Base-by-base conservation (phyloP, 2,329 filamentous ascomycete species). In the Scedosporium apiospermum region DNA sequence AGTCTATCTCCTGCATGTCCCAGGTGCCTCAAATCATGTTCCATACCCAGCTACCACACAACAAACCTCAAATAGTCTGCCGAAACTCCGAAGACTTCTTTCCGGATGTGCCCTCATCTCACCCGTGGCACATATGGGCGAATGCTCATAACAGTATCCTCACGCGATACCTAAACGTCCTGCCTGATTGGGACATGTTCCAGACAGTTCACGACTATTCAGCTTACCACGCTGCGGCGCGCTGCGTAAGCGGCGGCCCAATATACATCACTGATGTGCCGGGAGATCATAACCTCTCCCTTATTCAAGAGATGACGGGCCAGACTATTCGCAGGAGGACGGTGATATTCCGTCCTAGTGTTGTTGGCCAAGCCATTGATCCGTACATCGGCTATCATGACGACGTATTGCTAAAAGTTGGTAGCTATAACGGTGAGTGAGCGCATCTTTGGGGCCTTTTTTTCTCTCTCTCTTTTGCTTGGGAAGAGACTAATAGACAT, bases 31-130 rank as follows among this genome's bases (percentile, higher is more conserved):
- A 93, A 63, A 87, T 93, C 18, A 79, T 98, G 9, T 97, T 96
- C 75, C 86, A 92, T 71, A 88, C 88, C 1, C 90, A 96, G 68
- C 78, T 96, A 26, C 89, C 89, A 1, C 84, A 80, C n/a, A 90
- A 88, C 71, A 86, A 86, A 59, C 90, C 90, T 0, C 79, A 85
- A 0, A 80, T 96, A 26, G 78, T 93, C 0, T 83, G 92, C 18
- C 88, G 95, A 57, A 98, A 96, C 75, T 96, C 90, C 0, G 93
- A 88, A 66, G 90, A 98, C 74, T 99, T 93, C 79, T 97, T 96
- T 73, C 95, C 95, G 0, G 85, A 92, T 55, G 83, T 92, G 3
- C 84, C 88, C 0, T 82, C 85, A 0, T 91, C 89, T 6, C 95
- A 99, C 65, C 85, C 93, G 0, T 99, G 95, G 93, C 95, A 99